Evolutionary conservation across 306 rosid genomes (phyloP), one percentile per base, ranked within the genome.

Genomic region (Dryas alaskensis): DNA sequence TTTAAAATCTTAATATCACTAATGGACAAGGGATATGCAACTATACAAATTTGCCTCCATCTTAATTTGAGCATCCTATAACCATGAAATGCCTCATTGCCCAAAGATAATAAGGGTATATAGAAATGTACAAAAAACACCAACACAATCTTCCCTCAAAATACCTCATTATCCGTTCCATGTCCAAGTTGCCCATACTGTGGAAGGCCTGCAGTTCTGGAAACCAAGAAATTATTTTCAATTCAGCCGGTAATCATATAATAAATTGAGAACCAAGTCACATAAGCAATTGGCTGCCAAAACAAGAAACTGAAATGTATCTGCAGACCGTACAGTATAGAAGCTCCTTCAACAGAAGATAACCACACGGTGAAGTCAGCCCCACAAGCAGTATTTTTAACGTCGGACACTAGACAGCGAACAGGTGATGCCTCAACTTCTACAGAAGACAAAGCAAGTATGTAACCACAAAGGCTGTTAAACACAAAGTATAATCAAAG

Each of bases 101-200:
- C 57, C 52, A 5, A 9, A 66, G 72, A 69, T 49, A 59, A 60
- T 2, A 8, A 9, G 12, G 12, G n/a, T 27, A 48, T 4, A 57
- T 10, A 52, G 40, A 57, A 60, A 48, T 4, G 55, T 17, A 22
- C n/a, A 22, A 10, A 78, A 69, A 47, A 77, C n/a, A n/a, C 13
- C 48, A n/a, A 48, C 48, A 39, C 13, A 43, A 50, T 46, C 72
- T 45, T 78, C 75, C 74, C 45, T 43, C 40, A 59, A 50, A 80
- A 76, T 84, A 94, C 98, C 96, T 94, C 99, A 49, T 92, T 94
- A 83, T 94, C 99, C 8, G 98, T 92, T 74, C 99, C 99, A 82
- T 94, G 99, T 43, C 99, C 99, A 73, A 94, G 96, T 76, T 95
- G 99, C 46, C 99, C 99, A 48, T 84, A 94, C 74, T 92, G 97